Conservation (phyloP, 2,329 filamentous ascomycete species). For the Exophiala calicioides region DNA sequence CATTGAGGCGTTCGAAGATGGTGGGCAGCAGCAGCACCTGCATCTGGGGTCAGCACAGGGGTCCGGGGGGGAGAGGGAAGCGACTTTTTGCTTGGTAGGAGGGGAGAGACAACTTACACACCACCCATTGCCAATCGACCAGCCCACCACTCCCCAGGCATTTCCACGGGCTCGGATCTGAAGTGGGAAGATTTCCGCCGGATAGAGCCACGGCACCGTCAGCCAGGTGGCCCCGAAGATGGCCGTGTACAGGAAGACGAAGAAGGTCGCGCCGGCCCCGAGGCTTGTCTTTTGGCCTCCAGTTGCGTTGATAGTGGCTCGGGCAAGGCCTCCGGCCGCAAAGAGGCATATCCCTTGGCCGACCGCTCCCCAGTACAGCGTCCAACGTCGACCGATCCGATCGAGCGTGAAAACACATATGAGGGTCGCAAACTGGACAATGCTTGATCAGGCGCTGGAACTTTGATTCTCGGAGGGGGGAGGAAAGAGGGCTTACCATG, state of each 20-base stretch:
- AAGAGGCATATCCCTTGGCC: constrained; percentile 69
- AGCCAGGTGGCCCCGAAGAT: constrained; percentile 65
- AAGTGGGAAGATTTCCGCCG: constrained; percentile 72
- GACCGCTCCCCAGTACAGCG: constrained; percentile 67
- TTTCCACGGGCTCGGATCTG: constrained; percentile 73
- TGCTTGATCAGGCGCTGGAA: too few species aligned
- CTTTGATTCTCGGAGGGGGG: not conserved
- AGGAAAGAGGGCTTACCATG: constrained; percentile 40
- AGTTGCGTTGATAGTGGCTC: constrained; percentile 50
- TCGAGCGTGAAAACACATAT: constrained; percentile 71
- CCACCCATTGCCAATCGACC: constrained; percentile 75
- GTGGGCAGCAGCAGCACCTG: constrained; percentile 53
- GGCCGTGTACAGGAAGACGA: constrained; percentile 67
- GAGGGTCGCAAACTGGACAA: constrained; percentile 52
- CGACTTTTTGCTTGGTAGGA: not conserved
- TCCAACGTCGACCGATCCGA: constrained; percentile 68
- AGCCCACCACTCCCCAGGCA: constrained; percentile 73
- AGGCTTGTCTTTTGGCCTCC: constrained; percentile 55
- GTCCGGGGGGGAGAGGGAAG: not conserved
- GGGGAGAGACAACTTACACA: too few species aligned
- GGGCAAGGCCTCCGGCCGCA: constrained; percentile 62
- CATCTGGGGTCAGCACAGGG: too few species aligned
- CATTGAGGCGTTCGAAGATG: constrained; percentile 65
- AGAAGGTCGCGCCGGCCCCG: constrained; percentile 63
- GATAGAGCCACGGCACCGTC: constrained; percentile 64